phyloP scores from a whole-genome alignment of 345 rosid species.

The Salix udensis region DNA sequence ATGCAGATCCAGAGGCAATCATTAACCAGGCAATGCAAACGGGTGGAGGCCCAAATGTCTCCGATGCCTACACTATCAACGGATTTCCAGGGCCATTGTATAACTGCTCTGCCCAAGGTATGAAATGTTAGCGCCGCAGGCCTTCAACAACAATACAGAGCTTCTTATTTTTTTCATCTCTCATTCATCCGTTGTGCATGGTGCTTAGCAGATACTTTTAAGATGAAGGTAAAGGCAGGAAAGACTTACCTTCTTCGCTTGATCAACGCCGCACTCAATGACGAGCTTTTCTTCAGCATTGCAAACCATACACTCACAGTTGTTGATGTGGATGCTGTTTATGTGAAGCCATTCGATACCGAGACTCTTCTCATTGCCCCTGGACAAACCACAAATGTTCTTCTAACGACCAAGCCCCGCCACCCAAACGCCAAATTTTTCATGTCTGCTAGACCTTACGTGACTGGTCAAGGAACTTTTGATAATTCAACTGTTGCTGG shows the following conservation, averaged over 20 bases:
- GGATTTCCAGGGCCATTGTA: neutral
- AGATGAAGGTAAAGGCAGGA: neutral
- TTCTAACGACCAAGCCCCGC: neutral
- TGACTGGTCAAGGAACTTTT: slow-evolving; percentile 1
- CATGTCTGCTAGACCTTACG: neutral
- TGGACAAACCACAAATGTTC: slow-evolving; percentile 8
- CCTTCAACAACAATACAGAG: too few species aligned
- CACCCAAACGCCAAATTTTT: neutral
- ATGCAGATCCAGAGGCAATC: neutral
- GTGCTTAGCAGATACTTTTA: neutral
- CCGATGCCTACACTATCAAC: neutral
- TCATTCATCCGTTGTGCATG: neutral
- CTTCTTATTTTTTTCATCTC: neutral
- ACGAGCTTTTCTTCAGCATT: neutral
- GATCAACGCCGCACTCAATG: neutral
- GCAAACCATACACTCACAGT: slow-evolving; percentile 6
- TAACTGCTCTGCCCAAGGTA: slow-evolving; percentile 4
- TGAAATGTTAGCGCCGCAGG: neutral
- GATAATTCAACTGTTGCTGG: slow-evolving; percentile 9
- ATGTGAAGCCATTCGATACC: slow-evolving; percentile 6
- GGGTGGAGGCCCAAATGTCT: slow-evolving; percentile 2
- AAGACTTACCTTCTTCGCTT: neutral
- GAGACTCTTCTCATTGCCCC: neutral
- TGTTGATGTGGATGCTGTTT: neutral
- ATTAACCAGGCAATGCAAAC: neutral